Base-by-base conservation (phyloP, 441 rosid species). In the Erodium trifolium region DNA sequence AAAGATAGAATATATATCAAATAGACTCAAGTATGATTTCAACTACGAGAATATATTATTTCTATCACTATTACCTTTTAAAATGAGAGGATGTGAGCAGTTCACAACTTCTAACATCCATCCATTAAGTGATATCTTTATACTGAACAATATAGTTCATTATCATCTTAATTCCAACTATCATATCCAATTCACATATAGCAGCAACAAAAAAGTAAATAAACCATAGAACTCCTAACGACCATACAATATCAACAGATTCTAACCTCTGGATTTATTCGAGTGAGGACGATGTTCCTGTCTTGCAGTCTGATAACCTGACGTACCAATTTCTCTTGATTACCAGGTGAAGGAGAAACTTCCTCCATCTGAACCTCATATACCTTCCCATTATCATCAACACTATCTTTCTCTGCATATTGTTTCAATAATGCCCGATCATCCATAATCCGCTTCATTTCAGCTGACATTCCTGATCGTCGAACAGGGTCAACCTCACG, bases 211-310 rank as follows among this genome's bases (percentile, higher is more conserved):
- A 17, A 55, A 55, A 6, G 62, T 16, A 6, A 23, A 55, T 18
- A 55, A 18, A 16, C 62, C 11, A 16, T 55, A 5, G 1, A 53
- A 14, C 59, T 4, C 18, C 14, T 18, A 53, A 53, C 17, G 59
- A 14, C 19, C 18, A 53, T 53, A 53, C 19, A 14, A 14, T 6
- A 53, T n/a, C 19, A 53, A 53, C 69, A 76, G 67, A 53, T 57
- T 77, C 84, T 71, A 76, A 92, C 97, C 95, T 90, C 97, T 0
- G 98, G 96, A 78, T 90, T 89, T 77, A 93, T 93, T 57, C 97
- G 88, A 68, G 98, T 93, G 43, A 93, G 91, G 59, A 93, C 92
- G 31, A 81, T 75, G 66, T 89, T 85, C 78, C 73, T 82, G 4
- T 93, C 97, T 43, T 70, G 96, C 83, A 93, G 76, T 75, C 98